Percentiles rank a stretch among this genome's conserved stretches.
Conservation (phyloP, 352 stramenopile species). For the Phytophthora multivora region DNA sequence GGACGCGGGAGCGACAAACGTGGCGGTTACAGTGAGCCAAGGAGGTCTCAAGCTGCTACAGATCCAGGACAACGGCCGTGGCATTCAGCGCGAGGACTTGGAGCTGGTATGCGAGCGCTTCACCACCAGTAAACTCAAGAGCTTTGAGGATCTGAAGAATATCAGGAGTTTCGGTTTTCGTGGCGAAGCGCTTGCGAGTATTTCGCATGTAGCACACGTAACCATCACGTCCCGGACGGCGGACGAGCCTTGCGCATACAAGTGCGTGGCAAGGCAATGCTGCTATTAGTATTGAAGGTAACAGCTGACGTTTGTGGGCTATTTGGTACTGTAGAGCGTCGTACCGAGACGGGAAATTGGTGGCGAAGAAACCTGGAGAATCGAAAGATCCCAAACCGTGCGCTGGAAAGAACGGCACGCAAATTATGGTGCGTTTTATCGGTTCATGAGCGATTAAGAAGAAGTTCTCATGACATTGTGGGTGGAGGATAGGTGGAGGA, state of each 20-base stretch:
- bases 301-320: background rate
- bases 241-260: constrained; percentile 81
- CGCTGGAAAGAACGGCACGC: constrained; percentile 81
- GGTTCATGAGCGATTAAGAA: background rate
- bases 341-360: constrained; percentile 91
- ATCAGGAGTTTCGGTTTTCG: constrained; percentile 99
- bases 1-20: constrained; percentile 92
- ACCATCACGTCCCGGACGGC: constrained; percentile 89
- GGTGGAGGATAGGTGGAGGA: constrained; percentile 86
- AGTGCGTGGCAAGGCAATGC: constrained; percentile 39
- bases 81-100: constrained; percentile 93
- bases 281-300: constrained; percentile 3
- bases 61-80: constrained; percentile 95
- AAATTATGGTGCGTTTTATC: constrained; percentile 59
- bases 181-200: constrained; percentile 97
- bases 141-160: constrained; percentile 94
- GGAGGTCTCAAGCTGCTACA: constrained; percentile 94
- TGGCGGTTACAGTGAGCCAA: constrained; percentile 77
- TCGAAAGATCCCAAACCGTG: constrained; percentile 70
- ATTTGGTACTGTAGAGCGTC: constrained; percentile 59
- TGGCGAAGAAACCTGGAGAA: constrained; percentile 71
- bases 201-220: constrained; percentile 95
- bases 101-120: constrained; percentile 97
- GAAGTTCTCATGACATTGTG: background rate
- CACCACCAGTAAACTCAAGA: constrained; percentile 97